Evolutionary conservation across 352 stramenopile species (phyloP).

Genomic region (Globisporangium cystogenes): DNA sequence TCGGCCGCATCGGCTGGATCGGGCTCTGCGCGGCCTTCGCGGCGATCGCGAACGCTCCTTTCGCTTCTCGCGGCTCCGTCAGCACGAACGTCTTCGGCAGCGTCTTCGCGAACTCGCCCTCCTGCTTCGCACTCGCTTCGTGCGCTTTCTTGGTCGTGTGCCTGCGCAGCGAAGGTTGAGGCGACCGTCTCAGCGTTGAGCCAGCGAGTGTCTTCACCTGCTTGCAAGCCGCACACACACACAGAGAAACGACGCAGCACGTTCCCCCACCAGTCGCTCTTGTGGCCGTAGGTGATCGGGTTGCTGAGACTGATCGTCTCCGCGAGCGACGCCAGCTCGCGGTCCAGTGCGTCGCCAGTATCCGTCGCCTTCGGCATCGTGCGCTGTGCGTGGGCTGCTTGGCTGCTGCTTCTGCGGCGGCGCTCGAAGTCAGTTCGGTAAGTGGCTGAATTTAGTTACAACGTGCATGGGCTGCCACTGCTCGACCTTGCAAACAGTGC

Average conservation of each 20-base stretch:
- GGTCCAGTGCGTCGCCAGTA: slow-evolving; percentile 53
- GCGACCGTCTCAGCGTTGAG: no score
- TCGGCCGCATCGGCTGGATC: slow-evolving; percentile 43
- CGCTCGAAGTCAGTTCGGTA: no score
- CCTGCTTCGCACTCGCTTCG: slow-evolving; percentile 28
- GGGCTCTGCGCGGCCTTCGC: slow-evolving; percentile 48
- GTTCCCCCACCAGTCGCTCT: slow-evolving; percentile 51
- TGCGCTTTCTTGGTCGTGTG: slow-evolving; percentile 34
- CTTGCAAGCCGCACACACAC: not conserved
- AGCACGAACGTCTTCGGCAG: slow-evolving; percentile 60
- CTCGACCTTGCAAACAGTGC: no score
- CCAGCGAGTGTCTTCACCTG: no score
- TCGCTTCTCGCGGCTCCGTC: slow-evolving; percentile 38
- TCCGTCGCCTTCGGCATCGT: slow-evolving; percentile 4
- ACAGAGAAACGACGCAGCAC: not conserved
- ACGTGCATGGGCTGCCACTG: no score
- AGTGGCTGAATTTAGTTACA: no score
- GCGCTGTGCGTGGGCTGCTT: not conserved
- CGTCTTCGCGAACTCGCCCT: slow-evolving; percentile 43
- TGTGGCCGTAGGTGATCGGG: slow-evolving; percentile 68
- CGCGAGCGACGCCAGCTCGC: slow-evolving; percentile 56
- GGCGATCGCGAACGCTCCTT: slow-evolving; percentile 41
- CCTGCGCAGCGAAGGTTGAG: slow-evolving; percentile 26
- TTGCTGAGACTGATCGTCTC: slow-evolving; percentile 78
- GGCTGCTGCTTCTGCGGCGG: not conserved